phyloP scores from a whole-genome alignment of 495 filamentous ascomycete species.

The Talaromyces nanjingensis region DNA sequence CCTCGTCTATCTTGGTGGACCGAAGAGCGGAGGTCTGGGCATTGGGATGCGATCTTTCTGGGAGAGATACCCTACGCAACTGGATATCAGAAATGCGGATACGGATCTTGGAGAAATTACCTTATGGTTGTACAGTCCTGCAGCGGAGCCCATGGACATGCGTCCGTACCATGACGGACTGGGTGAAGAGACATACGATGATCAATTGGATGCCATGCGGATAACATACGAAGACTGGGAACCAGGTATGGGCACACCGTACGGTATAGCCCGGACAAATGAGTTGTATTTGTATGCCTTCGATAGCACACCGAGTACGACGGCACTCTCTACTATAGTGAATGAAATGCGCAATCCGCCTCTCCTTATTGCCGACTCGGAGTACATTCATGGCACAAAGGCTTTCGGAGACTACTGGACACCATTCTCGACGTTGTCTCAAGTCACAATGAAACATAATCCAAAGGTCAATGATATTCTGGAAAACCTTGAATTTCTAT shows the following conservation, averaged over 20 bases:
- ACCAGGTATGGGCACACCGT: constrained; percentile 35
- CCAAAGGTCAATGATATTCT: constrained; percentile 23
- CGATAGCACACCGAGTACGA: constrained; percentile 28
- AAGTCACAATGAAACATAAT: constrained; percentile 11
- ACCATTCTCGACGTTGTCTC: constrained; percentile 3
- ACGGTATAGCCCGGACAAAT: constrained; percentile 41
- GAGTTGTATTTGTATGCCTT: constrained; percentile 38
- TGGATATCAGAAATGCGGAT: constrained; percentile 35
- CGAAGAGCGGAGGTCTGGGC: constrained; percentile 36
- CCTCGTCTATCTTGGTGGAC: constrained; percentile 38
- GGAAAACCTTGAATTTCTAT: constrained; percentile 34
- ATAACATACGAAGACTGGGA: constrained; percentile 51
- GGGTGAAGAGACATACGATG: constrained; percentile 34
- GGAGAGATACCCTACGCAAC: constrained; percentile 41
- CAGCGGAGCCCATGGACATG: constrained; percentile 38
- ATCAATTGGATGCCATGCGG: constrained; percentile 43
- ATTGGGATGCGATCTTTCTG: constrained; percentile 44
- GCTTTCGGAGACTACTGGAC: constrained; percentile 38
- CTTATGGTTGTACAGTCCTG: constrained; percentile 44
- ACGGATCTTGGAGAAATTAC: constrained; percentile 33
- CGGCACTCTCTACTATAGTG: constrained; percentile 24
- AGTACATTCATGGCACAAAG: constrained; percentile 32
- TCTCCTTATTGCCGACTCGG: constrained; percentile 25
- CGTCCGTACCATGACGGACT: constrained; percentile 44
- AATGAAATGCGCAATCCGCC: constrained; percentile 28